These are phyloP conservation scores for Kwoniella sp. DNA, from an alignment of 768 basidiomycete species.

Conservation along the genomic window DNA sequence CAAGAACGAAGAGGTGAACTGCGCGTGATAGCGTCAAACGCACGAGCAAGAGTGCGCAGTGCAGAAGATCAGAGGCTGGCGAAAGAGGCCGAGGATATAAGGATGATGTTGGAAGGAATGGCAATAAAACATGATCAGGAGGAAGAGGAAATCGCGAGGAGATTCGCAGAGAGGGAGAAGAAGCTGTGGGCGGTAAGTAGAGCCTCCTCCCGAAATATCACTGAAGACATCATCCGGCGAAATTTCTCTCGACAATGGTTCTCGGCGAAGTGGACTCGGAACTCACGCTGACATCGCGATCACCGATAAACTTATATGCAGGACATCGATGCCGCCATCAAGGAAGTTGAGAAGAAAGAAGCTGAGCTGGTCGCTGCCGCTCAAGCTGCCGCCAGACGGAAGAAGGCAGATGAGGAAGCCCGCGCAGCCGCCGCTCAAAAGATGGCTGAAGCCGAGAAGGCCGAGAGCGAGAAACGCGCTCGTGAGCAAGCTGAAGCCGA, in stretches of 20 bases:
- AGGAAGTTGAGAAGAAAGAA: constrained; percentile 28
- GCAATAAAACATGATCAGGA: constrained; percentile 58
- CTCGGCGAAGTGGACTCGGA: too few species aligned
- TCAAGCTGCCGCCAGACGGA: constrained; percentile 15
- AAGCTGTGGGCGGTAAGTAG: constrained; percentile 57
- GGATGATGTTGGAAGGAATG: constrained; percentile 41
- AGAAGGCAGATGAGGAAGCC: constrained; percentile 54
- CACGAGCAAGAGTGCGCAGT: constrained; percentile 27
- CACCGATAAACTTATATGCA: too few species aligned
- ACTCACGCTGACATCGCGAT: too few species aligned
- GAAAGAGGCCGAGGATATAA: constrained; percentile 45
- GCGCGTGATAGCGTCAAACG: constrained; percentile 34
- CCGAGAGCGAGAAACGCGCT: constrained; percentile 61
- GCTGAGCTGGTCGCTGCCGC: constrained; percentile 22
- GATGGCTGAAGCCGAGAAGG: constrained; percentile 39
- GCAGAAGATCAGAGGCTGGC: constrained; percentile 24
- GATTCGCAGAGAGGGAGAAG: constrained; percentile 73
- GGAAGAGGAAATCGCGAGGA: constrained; percentile 71
- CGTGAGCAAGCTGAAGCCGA: constrained; percentile 56
- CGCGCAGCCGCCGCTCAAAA: constrained; percentile 54
- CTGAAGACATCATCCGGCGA: too few species aligned
- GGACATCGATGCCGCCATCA: constrained; percentile 44
- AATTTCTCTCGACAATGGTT: too few species aligned
- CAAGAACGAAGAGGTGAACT: constrained; percentile 29
- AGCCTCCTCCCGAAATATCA: too few species aligned